These are phyloP conservation scores for Nephelium lappaceum DNA, from an alignment of 345 rosid genomes.

Conservation along the genomic window DNA sequence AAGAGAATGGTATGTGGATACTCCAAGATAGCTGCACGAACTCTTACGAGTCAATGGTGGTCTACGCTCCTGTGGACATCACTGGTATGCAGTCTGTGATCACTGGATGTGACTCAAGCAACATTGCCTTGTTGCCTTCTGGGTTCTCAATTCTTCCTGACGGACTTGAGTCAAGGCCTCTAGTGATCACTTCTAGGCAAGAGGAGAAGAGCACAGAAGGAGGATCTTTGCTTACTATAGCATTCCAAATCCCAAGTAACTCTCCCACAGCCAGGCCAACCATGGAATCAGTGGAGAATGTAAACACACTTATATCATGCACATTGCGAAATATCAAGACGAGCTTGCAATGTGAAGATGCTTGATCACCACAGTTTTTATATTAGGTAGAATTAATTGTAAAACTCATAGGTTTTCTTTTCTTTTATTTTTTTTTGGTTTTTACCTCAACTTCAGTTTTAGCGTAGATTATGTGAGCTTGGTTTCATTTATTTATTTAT, in stretches of 20 bases:
- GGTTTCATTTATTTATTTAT: constrained; percentile 29
- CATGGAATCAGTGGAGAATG: constrained; percentile 81
- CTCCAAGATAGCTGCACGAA: constrained; percentile 90
- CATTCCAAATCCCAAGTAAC: constrained; percentile 68
- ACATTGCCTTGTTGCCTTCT: constrained; percentile 74
- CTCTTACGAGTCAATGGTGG: constrained; percentile 79
- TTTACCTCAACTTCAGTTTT: constrained; percentile 12
- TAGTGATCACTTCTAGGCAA: constrained; percentile 79
- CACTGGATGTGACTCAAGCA: constrained; percentile 92
- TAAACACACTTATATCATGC: constrained; percentile 73
- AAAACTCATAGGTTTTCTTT: constrained; percentile 31
- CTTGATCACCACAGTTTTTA: constrained; percentile 34
- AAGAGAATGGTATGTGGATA: constrained; percentile 72
- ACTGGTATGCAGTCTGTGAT: constrained; percentile 77
- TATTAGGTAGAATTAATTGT: constrained; percentile 31
- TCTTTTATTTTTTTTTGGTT: neutral
- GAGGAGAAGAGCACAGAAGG: constrained; percentile 84
- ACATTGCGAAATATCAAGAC: constrained; percentile 76
- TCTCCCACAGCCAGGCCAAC: constrained; percentile 75
- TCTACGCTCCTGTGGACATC: constrained; percentile 83
- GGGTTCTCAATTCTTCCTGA: constrained; percentile 96
- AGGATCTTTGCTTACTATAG: constrained; percentile 83
- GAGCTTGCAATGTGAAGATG: constrained; percentile 83
- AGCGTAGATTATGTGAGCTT: constrained; percentile 25
- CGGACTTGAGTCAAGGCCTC: constrained; percentile 81